Conservation (phyloP, 2,329 filamentous ascomycete species). For the Diplodia scrobiculata region DNA sequence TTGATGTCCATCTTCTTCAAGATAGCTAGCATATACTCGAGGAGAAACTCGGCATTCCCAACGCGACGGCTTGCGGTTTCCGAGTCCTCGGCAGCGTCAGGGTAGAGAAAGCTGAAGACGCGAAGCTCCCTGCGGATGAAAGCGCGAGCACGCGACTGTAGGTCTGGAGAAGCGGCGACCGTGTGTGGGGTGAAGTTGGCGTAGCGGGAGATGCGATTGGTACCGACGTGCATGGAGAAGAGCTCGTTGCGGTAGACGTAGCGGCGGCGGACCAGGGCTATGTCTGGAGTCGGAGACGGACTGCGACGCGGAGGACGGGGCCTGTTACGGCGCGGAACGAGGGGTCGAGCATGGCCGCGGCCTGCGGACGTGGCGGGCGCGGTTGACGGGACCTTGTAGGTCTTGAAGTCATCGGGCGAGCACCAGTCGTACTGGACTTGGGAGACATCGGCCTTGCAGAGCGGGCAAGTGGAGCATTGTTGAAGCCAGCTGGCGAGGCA, state of each 20-base stretch:
- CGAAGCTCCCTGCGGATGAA: constrained; percentile 83
- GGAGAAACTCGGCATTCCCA: constrained; percentile 77
- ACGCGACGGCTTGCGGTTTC: constrained; percentile 51
- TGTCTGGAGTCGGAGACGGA: constrained; percentile 37
- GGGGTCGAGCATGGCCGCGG: constrained; percentile 27
- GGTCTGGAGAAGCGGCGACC: constrained; percentile 64
- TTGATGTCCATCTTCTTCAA: constrained; percentile 81
- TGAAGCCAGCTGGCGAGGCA: constrained; percentile 84
- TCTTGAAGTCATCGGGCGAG: constrained; percentile 58
- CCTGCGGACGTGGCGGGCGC: constrained; percentile 23
- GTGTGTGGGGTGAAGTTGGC: constrained; percentile 68
- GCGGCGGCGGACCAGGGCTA: constrained; percentile 62
- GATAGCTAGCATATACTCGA: constrained; percentile 84
- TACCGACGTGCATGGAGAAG: constrained; percentile 80
- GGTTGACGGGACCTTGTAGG: constrained; percentile 56
- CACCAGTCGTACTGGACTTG: constrained; percentile 67
- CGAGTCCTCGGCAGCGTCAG: constrained; percentile 32
- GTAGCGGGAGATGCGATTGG: constrained; percentile 76
- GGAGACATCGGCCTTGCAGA: constrained; percentile 65
- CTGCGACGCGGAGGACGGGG: constrained; percentile 17
- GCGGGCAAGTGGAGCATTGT: constrained; percentile 70
- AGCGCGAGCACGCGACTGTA: constrained; percentile 74
- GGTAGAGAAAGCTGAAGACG: constrained; percentile 72
- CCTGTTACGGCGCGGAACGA: neutral
- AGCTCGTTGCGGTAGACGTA: constrained; percentile 71